phyloP scores from a whole-genome alignment of 2,329 filamentous ascomycete genomes.

The Aspergillus versicolor region DNA sequence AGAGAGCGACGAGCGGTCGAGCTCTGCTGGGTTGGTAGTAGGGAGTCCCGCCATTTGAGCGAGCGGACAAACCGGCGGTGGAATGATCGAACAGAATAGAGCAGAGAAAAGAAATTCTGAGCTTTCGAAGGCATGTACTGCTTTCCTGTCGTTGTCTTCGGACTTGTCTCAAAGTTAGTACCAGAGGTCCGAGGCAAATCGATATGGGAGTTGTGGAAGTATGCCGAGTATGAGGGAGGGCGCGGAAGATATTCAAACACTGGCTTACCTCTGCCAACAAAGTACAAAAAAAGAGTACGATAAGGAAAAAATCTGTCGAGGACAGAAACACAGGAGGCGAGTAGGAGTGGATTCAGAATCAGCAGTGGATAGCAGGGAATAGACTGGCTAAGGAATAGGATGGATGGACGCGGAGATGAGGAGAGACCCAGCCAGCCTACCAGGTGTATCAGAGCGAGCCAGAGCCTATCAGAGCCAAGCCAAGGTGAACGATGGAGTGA shows the following conservation, averaged over 20 bases:
- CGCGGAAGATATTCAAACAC: neutral
- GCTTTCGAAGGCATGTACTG: slow-evolving; percentile 38
- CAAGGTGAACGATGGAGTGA: slow-evolving; percentile 2
- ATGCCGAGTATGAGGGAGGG: neutral
- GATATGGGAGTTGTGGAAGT: neutral
- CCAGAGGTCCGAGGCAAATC: neutral
- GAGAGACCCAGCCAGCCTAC: slow-evolving; percentile 3
- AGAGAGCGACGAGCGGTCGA: slow-evolving; percentile 19
- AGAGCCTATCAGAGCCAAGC: neutral
- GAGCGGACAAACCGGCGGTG: slow-evolving; percentile 37
- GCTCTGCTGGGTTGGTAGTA: slow-evolving; percentile 21
- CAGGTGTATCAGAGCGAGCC: neutral
- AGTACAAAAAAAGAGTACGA: slow-evolving; percentile 12
- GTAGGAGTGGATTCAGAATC: neutral
- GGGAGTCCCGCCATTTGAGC: slow-evolving; percentile 39
- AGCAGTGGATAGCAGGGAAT: slow-evolving; percentile 1
- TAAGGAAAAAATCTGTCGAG: slow-evolving; percentile 1
- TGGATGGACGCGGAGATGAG: slow-evolving; percentile 1
- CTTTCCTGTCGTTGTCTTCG: slow-evolving; percentile 6
- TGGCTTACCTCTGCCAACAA: slow-evolving; percentile 1
- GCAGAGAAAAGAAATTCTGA: slow-evolving; percentile 21
- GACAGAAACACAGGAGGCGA: neutral
- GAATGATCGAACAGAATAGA: slow-evolving; percentile 30
- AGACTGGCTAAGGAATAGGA: slow-evolving; percentile 1
- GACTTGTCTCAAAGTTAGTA: neutral